Base-by-base conservation (phyloP, 352 stramenopile genomes). In the Pythium insidiosum region DNA sequence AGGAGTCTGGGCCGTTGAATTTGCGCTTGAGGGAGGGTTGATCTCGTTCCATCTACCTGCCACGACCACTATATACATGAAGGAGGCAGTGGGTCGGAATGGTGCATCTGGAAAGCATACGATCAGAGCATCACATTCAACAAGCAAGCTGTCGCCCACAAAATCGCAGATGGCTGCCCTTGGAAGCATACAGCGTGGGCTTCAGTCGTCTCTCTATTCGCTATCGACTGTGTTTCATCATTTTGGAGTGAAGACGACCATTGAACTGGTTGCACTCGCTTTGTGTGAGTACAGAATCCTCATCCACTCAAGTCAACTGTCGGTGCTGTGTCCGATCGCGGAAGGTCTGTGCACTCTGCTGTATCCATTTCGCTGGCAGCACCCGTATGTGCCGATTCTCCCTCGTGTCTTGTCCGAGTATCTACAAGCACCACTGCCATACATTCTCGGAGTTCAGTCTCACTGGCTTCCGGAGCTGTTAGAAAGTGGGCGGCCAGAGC, bases 321-420 rank as follows among this genome's bases (percentile, higher is more conserved):
- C 78, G 22, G 57, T 90, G 15, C 55, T 93, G 23, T 86, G 69
- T 21, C 76, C 76, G 4, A 66, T 93, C 13, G 66, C 76, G 0
- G 81, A 93, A 54, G 72, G 69, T 0, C 43, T 93, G 5, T 91
- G 78, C 23, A 63, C 78, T 4, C 70, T 93, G 18, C 75, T 91
- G 37, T 91, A 91, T 57, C 81, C 81, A 4, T 91, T 93, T 50
- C 72, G 70, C 33, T 93, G 81, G 78, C 78, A 90, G 40, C 81
- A 93, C 45, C 81, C 78, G 13, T 93, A 91, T 41, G 72, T 93
- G 5, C 78, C 81, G 4, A 87, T 91, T 38, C 52, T 93, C 10
- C 81, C 81, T 6, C 75, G 68, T 16, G 73, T 91, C 11, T 54
- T 93, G 9, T 87, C 74, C 2, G 81, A 93, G 58, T 93, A 93